These are phyloP conservation scores for Conidiobolus incongruus DNA, from an alignment of 371 early-diverging fungal species.

Conservation along the genomic window DNA sequence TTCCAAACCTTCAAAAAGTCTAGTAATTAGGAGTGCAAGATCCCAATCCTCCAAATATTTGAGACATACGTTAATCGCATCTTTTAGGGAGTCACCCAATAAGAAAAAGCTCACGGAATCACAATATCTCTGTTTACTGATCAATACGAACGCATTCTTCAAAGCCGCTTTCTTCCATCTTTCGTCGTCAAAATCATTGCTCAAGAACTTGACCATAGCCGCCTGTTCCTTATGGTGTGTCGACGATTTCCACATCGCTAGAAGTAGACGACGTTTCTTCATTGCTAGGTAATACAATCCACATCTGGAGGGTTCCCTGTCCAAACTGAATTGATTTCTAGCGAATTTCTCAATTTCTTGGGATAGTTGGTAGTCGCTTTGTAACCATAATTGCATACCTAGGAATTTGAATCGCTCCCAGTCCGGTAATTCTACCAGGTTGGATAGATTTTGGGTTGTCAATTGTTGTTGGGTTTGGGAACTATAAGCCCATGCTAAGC, in stretches of 20 bases:
- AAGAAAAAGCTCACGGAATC: slow-evolving; percentile 92
- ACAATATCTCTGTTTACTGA: slow-evolving; percentile 84
- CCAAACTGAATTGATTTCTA: slow-evolving; percentile 57
- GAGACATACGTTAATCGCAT: slow-evolving; percentile 79
- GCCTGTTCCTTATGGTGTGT: slow-evolving; percentile 60
- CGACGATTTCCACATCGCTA: slow-evolving; percentile 76
- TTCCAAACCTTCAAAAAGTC: not conserved
- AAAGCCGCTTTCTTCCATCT: slow-evolving; percentile 82
- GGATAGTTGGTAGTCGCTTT: too few relatives aligned
- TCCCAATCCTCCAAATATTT: slow-evolving; percentile 76
- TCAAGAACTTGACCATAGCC: slow-evolving; percentile 68
- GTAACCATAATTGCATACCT: too few relatives aligned
- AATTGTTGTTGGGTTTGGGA: too few relatives aligned
- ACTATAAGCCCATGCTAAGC: too few relatives aligned
- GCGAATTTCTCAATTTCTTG: slow-evolving; percentile 26
- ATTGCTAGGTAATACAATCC: slow-evolving; percentile 70
- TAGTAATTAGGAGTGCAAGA: slow-evolving; percentile 44
- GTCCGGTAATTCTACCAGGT: too few relatives aligned
- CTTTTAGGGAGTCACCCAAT: slow-evolving; percentile 57
- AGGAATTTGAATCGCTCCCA: too few relatives aligned
- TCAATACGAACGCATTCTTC: slow-evolving; percentile 89
- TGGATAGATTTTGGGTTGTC: too few relatives aligned
- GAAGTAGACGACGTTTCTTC: slow-evolving; percentile 59
- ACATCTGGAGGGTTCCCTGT: slow-evolving; percentile 63
- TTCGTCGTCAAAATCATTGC: slow-evolving; percentile 66